These are phyloP conservation scores for Colletotrichum paranaense DNA, from an alignment of 2,329 filamentous ascomycete species.

Conservation along the genomic window DNA sequence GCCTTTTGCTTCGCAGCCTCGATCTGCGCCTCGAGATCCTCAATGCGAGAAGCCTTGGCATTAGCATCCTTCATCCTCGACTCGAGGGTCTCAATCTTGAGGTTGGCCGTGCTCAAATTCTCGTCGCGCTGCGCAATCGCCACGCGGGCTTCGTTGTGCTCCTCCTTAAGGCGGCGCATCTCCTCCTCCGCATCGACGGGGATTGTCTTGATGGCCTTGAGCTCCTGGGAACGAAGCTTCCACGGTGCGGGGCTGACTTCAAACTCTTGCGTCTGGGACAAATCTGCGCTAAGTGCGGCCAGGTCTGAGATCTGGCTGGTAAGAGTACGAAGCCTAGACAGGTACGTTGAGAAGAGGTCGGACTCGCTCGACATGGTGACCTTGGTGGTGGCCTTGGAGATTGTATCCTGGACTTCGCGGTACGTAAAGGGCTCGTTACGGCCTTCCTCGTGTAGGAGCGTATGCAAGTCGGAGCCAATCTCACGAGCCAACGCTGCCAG, in stretches of 20 bases:
- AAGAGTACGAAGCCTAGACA: constrained; percentile 73
- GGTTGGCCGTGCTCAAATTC: constrained; percentile 84
- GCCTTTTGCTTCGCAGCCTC: constrained; percentile 63
- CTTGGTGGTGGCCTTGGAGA: constrained; percentile 65
- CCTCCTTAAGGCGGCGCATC: constrained; percentile 81
- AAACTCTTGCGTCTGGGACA: constrained; percentile 82
- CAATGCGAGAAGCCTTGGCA: constrained; percentile 78
- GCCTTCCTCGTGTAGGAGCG: constrained; percentile 77
- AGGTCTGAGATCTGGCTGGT: constrained; percentile 76
- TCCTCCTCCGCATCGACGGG: constrained; percentile 88
- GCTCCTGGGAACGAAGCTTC: constrained; percentile 82
- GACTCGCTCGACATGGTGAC: constrained; percentile 69
- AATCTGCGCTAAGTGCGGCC: constrained; percentile 74
- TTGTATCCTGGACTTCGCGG: constrained; percentile 72
- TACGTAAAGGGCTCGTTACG: constrained; percentile 75
- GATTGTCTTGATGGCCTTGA: constrained; percentile 84
- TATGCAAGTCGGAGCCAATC: constrained; percentile 74
- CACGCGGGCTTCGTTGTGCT: constrained; percentile 81
- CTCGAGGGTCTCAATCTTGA: constrained; percentile 94
- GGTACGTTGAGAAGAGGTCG: constrained; percentile 77
- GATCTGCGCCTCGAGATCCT: constrained; percentile 71
- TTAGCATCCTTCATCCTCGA: constrained; percentile 86
- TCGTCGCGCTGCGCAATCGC: constrained; percentile 80
- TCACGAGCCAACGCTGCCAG: constrained; percentile 74
- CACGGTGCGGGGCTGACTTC: constrained; percentile 82